Base-by-base conservation (phyloP, 805 yeast genomes). In the Saccharomycopsis malanga region DNA sequence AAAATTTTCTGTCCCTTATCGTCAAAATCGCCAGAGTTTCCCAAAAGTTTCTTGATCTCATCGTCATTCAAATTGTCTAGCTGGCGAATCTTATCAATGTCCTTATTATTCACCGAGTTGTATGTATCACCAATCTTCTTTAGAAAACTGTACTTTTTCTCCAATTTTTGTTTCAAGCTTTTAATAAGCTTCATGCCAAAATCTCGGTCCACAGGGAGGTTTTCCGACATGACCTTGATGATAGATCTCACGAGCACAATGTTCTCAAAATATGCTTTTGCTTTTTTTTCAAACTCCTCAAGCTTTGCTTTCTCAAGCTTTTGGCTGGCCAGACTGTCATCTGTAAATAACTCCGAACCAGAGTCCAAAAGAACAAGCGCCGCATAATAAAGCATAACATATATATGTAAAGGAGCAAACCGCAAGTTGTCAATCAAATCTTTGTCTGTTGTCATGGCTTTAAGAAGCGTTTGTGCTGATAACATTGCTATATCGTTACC, bases 351-450 rank as follows among this genome's bases (percentile, higher is more conserved):
- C 34, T 21, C 45, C 39, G 39, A 54, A 23, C 25, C 77, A 2
- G 80, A 75, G 48, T 73, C 72, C 34, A 80, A 60, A 4, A 79
- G 61, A 24, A 80, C 60, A 44, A 80, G 60, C 0, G 82, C 80
- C 1, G 87, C 83, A 54, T 79, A 81, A 57, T 80, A 81, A 10
- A 80, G 62, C 86, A 81, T 81, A 44, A 81, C 71, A 57, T 80
- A 85, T 35, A 81, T 77, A 58, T 81, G 87, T n/a, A 80, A 74
- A 0, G 88, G 88, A 18, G 80, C 82, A 55, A 76, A 81, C 55
- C 71, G 72, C 50, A 81, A 63, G 39, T 78, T 76, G 6, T 70
- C 65, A 23, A 72, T 59, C 29, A 81, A 76, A 57, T 81, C 87
- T 10, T 67, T 62, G 58, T 81, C 87, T 41, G 71, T 72, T 3